Conservation (phyloP, 2,329 filamentous ascomycete species). For the Fusarium devonianum region DNA sequence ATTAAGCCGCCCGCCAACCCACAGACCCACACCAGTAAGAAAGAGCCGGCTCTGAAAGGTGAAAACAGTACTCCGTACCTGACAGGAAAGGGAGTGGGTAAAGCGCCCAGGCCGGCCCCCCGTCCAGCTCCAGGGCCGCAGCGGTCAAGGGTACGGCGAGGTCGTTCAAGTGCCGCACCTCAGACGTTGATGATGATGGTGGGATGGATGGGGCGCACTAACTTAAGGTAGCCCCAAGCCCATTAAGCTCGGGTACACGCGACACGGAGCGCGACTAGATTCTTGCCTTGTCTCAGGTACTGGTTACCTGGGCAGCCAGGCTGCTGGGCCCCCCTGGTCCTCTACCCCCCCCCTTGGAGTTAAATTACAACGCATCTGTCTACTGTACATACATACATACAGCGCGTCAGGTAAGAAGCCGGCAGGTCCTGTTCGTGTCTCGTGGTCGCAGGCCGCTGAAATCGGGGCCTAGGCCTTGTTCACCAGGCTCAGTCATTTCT, state of each 20-base stretch:
- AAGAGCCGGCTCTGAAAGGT: background rate
- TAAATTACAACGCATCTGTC: slow-evolving; percentile 35
- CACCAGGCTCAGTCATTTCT: slow-evolving; percentile 17
- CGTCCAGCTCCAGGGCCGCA: too few species aligned
- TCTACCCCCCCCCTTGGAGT: slow-evolving; percentile 20
- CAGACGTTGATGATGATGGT: slow-evolving; percentile 24
- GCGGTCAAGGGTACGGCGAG: slow-evolving; percentile 13
- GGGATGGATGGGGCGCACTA: slow-evolving; percentile 24
- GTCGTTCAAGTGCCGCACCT: slow-evolving; percentile 13
- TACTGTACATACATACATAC: too few species aligned
- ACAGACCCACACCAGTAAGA: slow-evolving; percentile 7
- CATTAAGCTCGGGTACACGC: slow-evolving; percentile 29
- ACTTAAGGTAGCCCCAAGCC: slow-evolving; percentile 19
- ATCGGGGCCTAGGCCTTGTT: slow-evolving; percentile 21
- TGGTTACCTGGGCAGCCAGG: slow-evolving; percentile 24
- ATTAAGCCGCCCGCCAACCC: slow-evolving; percentile 4
- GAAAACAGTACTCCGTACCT: slow-evolving; percentile 2
- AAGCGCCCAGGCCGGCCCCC: slow-evolving; percentile 1
- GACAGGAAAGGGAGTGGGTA: background rate
- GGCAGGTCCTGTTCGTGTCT: slow-evolving; percentile 19
- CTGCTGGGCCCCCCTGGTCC: too few species aligned
- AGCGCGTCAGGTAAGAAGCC: slow-evolving; percentile 30
- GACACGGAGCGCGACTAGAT: slow-evolving; percentile 15
- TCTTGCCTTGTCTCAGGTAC: slow-evolving; percentile 31
- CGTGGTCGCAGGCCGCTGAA: slow-evolving; percentile 20